Conservation (phyloP, 2,329 filamentous ascomycete species). For the Nemania diffusa region DNA sequence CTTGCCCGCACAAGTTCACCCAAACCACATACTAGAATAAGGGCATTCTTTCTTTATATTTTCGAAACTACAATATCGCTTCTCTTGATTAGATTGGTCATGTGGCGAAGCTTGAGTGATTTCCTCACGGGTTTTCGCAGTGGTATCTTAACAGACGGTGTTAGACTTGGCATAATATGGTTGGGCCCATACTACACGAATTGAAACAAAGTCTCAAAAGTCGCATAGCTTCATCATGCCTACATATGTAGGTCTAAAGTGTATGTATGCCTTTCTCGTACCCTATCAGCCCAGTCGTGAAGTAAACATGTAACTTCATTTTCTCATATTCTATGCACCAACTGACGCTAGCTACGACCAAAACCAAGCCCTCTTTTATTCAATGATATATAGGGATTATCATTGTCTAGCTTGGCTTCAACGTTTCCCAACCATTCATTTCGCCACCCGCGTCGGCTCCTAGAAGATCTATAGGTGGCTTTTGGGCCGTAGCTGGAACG, state of each 20-base stretch:
- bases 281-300: background rate
- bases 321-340: constrained; percentile 15
- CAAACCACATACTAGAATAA: background rate
- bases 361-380: constrained; percentile 2
- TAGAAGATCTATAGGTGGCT: constrained; percentile 58
- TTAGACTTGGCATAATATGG: background rate
- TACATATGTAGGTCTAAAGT: background rate
- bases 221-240: background rate
- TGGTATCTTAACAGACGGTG: background rate
- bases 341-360: background rate
- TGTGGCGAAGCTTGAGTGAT: background rate
- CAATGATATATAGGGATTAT: background rate
- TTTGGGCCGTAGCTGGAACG: constrained; percentile 43
- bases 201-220: background rate
- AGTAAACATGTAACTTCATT: background rate
- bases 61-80: background rate
- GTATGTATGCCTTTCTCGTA: constrained; percentile 8
- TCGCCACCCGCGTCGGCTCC: constrained; percentile 57
- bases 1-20: background rate
- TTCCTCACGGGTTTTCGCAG: background rate
- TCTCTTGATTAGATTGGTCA: too few relatives aligned
- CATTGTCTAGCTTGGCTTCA: constrained; percentile 58
- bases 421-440: constrained; percentile 65
- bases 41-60: background rate
- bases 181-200: background rate